phyloP scores from a whole-genome alignment of 192 early-diverging fungal species.

The Podila clonocystis region DNA sequence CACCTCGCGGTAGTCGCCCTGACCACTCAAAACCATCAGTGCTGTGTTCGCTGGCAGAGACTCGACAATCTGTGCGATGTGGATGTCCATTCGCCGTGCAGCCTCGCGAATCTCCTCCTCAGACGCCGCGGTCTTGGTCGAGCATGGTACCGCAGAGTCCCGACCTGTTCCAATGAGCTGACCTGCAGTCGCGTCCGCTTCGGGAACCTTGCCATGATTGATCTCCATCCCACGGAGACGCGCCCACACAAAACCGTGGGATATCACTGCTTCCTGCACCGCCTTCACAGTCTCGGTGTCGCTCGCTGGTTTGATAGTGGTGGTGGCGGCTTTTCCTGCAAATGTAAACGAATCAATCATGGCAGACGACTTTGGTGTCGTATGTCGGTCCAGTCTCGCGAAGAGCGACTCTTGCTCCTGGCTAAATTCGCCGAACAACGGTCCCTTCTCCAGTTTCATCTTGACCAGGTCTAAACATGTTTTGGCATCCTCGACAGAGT shows the following conservation, averaged over 20 bases:
- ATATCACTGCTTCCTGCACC: conserved; percentile 4
- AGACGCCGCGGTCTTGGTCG: neutral
- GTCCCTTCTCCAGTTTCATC: conserved; percentile 57
- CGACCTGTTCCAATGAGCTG: neutral
- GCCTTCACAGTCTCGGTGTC: conserved; percentile 25
- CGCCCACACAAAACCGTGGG: conserved; percentile 32
- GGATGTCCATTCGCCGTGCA: conserved; percentile 38
- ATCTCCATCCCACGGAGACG: conserved; percentile 42
- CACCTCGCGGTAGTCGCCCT: conserved; percentile 41
- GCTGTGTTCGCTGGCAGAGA: conserved; percentile 47
- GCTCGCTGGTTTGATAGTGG: conserved; percentile 8
- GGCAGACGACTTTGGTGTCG: conserved; percentile 16
- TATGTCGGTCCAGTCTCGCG: conserved; percentile 20
- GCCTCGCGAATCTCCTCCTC: conserved; percentile 24
- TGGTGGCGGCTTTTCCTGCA: neutral
- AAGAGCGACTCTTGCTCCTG: conserved; percentile 37
- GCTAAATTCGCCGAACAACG: conserved; percentile 51
- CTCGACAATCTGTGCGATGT: conserved; percentile 48
- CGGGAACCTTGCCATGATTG: conserved; percentile 20
- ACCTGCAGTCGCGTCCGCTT: neutral
- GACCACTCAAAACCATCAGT: conserved; percentile 55
- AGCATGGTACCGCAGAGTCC: neutral
- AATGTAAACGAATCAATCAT: conserved; percentile 31
- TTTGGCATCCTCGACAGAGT: conserved; percentile 73
- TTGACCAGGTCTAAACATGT: conserved; percentile 72